A percentile compares a stretch with the other conserved stretches of the same genome.
phyloP scores from a whole-genome alignment of 108 stramenopile species.

The Parmales sp. region DNA sequence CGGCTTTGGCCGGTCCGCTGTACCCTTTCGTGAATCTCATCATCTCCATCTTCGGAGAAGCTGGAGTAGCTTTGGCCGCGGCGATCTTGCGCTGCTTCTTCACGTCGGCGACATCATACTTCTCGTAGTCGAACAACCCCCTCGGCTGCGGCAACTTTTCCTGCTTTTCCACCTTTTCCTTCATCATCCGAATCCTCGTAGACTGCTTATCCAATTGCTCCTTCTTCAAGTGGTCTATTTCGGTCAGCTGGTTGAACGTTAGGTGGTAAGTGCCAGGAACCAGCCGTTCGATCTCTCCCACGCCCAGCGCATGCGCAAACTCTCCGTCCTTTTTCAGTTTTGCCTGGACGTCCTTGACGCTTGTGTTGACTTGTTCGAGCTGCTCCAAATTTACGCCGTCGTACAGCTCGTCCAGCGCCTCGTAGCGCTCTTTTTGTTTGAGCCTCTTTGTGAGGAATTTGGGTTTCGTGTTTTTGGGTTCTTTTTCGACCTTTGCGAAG shows the following conservation, averaged over 20 bases:
- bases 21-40: no score
- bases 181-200: no score
- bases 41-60: no score
- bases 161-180: not conserved
- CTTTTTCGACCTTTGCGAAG: not conserved
- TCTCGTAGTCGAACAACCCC: conserved; percentile 2
- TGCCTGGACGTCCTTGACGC: not conserved
- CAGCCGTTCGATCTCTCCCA: not conserved
- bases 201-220: not conserved
- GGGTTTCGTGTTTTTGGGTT: not conserved
- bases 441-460: not conserved
- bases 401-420: not conserved
- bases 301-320: not conserved
- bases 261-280: not conserved
- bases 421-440: not conserved
- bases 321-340: not conserved
- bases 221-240: not conserved
- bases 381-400: not conserved
- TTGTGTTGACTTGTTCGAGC: not conserved
- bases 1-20: no score
- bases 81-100: no score
- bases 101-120: not conserved
- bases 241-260: not conserved
- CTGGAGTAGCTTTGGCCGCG: no score
- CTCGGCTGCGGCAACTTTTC: not conserved